Conservation (phyloP, 345 rosid species). For the Salix udensis region DNA sequence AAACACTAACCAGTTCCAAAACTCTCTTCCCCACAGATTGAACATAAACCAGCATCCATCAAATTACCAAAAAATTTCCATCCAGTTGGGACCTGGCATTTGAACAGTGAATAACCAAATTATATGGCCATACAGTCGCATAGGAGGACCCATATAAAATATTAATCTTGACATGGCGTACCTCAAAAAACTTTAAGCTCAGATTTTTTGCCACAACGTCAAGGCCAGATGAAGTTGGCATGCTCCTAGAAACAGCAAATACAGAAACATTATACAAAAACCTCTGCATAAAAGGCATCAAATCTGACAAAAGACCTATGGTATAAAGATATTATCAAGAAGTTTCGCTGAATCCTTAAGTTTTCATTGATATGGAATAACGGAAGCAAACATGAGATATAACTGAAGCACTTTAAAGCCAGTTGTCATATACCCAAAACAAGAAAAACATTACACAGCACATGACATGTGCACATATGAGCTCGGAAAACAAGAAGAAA, state of each 20-base stretch:
- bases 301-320: neutral
- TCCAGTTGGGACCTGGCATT: constrained; percentile 86
- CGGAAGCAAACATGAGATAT: neutral
- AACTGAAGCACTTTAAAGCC: neutral
- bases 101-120: constrained; percentile 19
- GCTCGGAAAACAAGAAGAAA: too few relatives aligned
- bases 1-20: constrained; percentile 86
- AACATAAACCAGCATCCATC: constrained; percentile 98
- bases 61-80: constrained; percentile 99
- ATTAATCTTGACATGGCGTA: constrained; percentile 16
- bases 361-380: neutral
- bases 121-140: neutral
- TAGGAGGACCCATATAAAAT: neutral
- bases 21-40: constrained; percentile 98
- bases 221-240: constrained; percentile 99
- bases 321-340: neutral
- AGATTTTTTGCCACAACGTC: constrained; percentile 90
- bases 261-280: constrained; percentile 2
- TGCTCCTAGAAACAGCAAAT: constrained; percentile 65
- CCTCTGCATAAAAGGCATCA: neutral
- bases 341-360: neutral
- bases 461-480: neutral
- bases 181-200: constrained; percentile 94
- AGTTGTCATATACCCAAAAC: neutral
- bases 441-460: neutral